Percentiles rank a stretch among this genome's conserved stretches.
Conservation (phyloP, 2,329 filamentous ascomycete species). For the Hirsutella rhossiliensis region DNA sequence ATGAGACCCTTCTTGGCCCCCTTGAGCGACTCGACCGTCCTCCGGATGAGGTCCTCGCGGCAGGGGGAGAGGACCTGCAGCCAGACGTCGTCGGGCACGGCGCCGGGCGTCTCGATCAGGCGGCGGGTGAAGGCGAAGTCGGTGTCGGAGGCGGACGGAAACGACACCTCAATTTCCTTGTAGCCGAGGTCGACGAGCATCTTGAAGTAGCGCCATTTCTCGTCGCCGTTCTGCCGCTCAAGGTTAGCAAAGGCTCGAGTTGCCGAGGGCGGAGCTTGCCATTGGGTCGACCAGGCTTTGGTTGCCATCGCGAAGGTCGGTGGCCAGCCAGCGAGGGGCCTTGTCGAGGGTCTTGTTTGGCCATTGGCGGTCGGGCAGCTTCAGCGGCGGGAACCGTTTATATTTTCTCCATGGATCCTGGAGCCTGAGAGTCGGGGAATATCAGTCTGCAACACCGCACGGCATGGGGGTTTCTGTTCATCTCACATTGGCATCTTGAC, state of each 20-base stretch:
- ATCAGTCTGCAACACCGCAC: too few relatives aligned
- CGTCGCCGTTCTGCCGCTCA: constrained; percentile 62
- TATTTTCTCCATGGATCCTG: constrained; percentile 70
- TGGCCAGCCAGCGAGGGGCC: constrained; percentile 82
- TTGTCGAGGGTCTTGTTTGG: constrained; percentile 72
- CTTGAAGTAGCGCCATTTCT: constrained; percentile 92
- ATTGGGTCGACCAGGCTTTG: constrained; percentile 89
- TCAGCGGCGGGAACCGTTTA: constrained; percentile 45
- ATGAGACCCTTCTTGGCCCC: constrained; percentile 90
- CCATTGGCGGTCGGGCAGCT: constrained; percentile 68
- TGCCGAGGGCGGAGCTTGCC: constrained; percentile 34
- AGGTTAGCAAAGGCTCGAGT: not conserved
- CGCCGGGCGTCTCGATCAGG: constrained; percentile 73
- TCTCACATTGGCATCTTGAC: constrained; percentile 8
- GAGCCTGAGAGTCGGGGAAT: constrained; percentile 45
- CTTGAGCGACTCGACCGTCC: constrained; percentile 78
- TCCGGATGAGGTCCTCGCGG: constrained; percentile 77
- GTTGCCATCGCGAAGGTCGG: constrained; percentile 77
- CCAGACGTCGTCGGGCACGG: constrained; percentile 79
- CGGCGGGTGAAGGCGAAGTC: constrained; percentile 92
- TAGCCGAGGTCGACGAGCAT: constrained; percentile 88
- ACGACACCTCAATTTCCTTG: constrained; percentile 96
- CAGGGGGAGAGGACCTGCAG: constrained; percentile 89
- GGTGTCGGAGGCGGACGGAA: constrained; percentile 86
- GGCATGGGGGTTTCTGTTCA: not conserved